Evolutionary conservation across 345 rosid species (phyloP), one percentile per base, ranked within the genome.

Genomic region (Alliaria petiolata): DNA sequence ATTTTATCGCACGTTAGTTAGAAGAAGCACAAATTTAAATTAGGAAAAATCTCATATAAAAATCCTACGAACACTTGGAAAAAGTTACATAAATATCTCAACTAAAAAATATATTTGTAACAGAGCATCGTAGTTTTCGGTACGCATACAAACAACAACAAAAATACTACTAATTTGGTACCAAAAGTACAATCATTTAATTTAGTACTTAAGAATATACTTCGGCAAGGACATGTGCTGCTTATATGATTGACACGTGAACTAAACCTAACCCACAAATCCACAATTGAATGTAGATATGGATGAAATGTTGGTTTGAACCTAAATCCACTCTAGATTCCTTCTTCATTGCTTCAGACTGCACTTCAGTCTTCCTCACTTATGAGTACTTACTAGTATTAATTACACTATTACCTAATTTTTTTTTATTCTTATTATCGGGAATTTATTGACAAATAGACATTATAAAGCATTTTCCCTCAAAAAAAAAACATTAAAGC

Each of bases 291-390:
- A 46, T 57, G 56, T 56, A 57, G 40, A 43, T 69, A 36, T 65
- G 25, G 7, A 59, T 28, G 11, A 43, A 58, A 1, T 62, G 28
- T 19, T 46, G 31, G 34, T 28, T 35, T 25, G 12, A 30, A 16
- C 40, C 54, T 19, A 20, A 55, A 43, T 4, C 51, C 19, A 3
- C 39, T 54, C 47, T 59, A 70, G 68, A 60, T 70, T 70, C 60
- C 67, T 50, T 70, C 52, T 51, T 39, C 61, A 50, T 43, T 14
- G 52, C 3, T 45, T 22, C 53, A 54, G 1, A 53, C 14, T 40
- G 2, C 17, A 34, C 46, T 45, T 57, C 47, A 31, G 15, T 34
- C 25, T 22, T 22, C n/a, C n/a, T n/a, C 25, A 3, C 25, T 22
- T 22, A 22, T 22, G 1, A 22, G 25, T 22, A n/a, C n/a, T n/a